Conservation (phyloP, 2,329 filamentous ascomycete species). For the Microcyclosporella mali region DNA sequence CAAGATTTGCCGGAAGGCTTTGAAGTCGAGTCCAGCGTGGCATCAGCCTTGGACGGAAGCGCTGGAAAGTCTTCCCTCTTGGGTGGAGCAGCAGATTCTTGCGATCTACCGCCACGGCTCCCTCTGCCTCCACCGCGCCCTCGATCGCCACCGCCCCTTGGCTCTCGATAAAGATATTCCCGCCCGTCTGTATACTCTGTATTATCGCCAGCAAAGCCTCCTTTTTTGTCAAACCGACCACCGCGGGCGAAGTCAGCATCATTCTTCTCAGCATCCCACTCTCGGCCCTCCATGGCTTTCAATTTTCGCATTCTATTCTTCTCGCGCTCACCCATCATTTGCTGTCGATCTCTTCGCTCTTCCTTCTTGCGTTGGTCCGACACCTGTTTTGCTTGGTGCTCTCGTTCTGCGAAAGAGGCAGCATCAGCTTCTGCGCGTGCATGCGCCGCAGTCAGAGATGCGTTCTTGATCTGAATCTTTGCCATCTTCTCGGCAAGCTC, state of each 20-base stretch:
- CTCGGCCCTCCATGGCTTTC: constrained; percentile 51
- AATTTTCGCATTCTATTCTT: constrained; percentile 55
- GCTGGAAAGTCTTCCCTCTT: constrained; percentile 42
- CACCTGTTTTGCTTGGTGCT: constrained; percentile 52
- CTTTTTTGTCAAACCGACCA: constrained; percentile 23
- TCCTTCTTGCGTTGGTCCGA: constrained; percentile 40
- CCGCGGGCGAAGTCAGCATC: constrained; percentile 45
- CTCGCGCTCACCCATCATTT: constrained; percentile 59
- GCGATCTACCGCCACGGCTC: constrained; percentile 18
- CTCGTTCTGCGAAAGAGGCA: constrained; percentile 58
- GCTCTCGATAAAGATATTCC: constrained; percentile 31
- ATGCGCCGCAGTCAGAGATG: constrained; percentile 54
- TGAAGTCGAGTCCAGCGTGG: background rate
- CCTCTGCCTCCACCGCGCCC: constrained; percentile 13
- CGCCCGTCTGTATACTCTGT: constrained; percentile 29
- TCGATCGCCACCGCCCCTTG: constrained; percentile 15
- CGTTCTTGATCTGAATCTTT: constrained; percentile 56
- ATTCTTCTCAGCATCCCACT: constrained; percentile 58
- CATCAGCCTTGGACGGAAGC: constrained; percentile 26
- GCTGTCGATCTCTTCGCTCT: constrained; percentile 48
- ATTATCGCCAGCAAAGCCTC: constrained; percentile 26
- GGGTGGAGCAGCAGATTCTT: constrained; percentile 26
- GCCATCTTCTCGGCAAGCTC: constrained; percentile 57
- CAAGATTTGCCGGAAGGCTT: constrained; percentile 30
- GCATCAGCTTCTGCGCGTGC: constrained; percentile 62